These are phyloP conservation scores for Leptoxyphium fumago DNA, from an alignment of 2,329 filamentous ascomycete genomes.

Conservation along the genomic window DNA sequence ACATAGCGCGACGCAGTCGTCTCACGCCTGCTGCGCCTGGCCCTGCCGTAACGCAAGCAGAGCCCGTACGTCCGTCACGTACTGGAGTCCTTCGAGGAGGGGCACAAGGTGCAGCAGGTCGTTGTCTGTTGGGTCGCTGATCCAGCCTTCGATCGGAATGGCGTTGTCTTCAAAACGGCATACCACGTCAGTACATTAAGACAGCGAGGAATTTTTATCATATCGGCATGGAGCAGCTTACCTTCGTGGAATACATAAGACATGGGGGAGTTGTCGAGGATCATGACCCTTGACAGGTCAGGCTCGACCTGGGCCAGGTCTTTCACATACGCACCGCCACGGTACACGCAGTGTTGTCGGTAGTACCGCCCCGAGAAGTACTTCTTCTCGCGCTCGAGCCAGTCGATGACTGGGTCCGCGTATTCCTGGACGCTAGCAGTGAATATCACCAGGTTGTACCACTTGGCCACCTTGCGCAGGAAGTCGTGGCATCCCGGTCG, in stretches of 20 bases:
- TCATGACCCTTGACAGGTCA: constrained; percentile 95
- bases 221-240: constrained; percentile 27
- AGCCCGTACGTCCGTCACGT: constrained; percentile 88
- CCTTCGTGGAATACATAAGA: constrained; percentile 99
- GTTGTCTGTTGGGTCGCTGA: constrained; percentile 93
- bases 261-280: constrained; percentile 93
- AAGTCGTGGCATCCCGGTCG: constrained; percentile 95
- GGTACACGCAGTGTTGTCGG: constrained; percentile 88
- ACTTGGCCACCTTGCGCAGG: constrained; percentile 81
- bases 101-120: constrained; percentile 87
- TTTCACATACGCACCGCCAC: constrained; percentile 96
- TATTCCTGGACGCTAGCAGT: constrained; percentile 98
- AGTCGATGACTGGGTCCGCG: constrained; percentile 96
- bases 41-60: constrained; percentile 78
- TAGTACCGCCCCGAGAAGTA: constrained; percentile 92
- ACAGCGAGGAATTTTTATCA: background rate
- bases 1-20: background rate
- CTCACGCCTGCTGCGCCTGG: constrained; percentile 35
- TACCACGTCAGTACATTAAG: background rate
- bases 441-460: constrained; percentile 95
- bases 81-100: constrained; percentile 83
- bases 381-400: constrained; percentile 91
- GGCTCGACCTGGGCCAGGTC: constrained; percentile 92
- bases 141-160: constrained; percentile 98
- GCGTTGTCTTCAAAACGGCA: constrained; percentile 65